A percentile compares a stretch with the other conserved stretches of the same genome.
Conservation (phyloP, 352 stramenopile species). For the Globisporangium rhizosaccharum region DNA sequence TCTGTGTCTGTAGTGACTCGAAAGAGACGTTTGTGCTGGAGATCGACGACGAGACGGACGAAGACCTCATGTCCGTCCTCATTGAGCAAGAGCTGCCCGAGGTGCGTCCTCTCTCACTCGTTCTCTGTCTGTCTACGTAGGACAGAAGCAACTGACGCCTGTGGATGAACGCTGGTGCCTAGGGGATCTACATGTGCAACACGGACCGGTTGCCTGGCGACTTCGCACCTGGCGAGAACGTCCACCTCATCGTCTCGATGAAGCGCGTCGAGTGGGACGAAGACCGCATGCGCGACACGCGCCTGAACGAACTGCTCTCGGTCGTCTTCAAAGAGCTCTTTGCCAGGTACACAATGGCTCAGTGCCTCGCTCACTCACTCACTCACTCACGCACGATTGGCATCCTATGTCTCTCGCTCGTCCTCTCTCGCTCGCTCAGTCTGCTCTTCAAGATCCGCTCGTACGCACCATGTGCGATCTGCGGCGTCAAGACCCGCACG, state of each 20-base stretch:
- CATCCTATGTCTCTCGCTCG: neutral
- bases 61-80: constrained; percentile 89
- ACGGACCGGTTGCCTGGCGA: constrained; percentile 74
- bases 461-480: constrained; percentile 82
- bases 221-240: constrained; percentile 62
- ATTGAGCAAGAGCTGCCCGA: constrained; percentile 84
- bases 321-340: constrained; percentile 85
- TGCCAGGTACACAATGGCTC: constrained; percentile 38
- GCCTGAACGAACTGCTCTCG: constrained; percentile 77
- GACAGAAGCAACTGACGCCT: neutral
- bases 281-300: constrained; percentile 81
- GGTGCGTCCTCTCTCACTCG: constrained; percentile 17
- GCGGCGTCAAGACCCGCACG: constrained; percentile 69
- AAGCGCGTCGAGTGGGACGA: constrained; percentile 86
- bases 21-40: constrained; percentile 88
- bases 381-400: neutral
- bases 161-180: neutral
- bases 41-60: constrained; percentile 91
- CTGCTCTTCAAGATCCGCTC: constrained; percentile 63
- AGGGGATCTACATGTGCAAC: constrained; percentile 86
- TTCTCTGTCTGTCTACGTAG: neutral
- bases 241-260: constrained; percentile 85
- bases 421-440: constrained; percentile 18
- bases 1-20: constrained; percentile 40
- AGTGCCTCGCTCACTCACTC: too few species aligned